Conservation (phyloP, 805 yeast genomes). For the Candida chauliodis region DNA sequence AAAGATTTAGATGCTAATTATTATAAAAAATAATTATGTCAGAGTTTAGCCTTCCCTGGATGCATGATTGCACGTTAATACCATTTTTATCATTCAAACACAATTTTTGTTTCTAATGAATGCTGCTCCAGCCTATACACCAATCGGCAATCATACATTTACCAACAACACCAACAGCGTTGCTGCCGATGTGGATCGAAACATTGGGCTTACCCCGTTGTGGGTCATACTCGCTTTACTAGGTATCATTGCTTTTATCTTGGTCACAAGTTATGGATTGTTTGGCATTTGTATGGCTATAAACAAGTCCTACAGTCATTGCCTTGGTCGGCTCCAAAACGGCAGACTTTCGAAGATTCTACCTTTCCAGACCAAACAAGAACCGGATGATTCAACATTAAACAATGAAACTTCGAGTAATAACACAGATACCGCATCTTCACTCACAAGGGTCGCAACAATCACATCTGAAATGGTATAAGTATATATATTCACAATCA, state of each 20-base stretch:
- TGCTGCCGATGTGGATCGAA: background rate
- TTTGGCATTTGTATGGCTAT: background rate
- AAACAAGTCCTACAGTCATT: background rate
- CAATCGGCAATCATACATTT: background rate
- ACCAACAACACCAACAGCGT: background rate
- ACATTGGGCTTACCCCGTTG: constrained; percentile 3
- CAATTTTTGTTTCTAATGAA: too few species aligned
- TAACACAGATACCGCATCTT: constrained; percentile 2
- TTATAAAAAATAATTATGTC: too few species aligned
- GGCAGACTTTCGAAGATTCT: background rate
- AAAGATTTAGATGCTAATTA: too few species aligned
- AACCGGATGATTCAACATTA: constrained; percentile 1
- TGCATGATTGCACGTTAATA: background rate
- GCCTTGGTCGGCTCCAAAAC: background rate
- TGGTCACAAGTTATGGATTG: constrained; percentile 1
- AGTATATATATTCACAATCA: constrained; percentile 22
- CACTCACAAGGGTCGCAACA: constrained; percentile 4
- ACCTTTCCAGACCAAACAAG: background rate
- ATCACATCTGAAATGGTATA: background rate
- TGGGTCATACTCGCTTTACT: constrained; percentile 2
- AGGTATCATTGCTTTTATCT: background rate
- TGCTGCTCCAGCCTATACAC: background rate
- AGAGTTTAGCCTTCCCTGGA: too few species aligned
- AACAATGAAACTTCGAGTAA: background rate
- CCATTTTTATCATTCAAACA: background rate